Evolutionary conservation across 1,284 basidiomycete genomes (phyloP), one percentile per base, ranked within the genome.

Genomic region (Volvariella volvacea): DNA sequence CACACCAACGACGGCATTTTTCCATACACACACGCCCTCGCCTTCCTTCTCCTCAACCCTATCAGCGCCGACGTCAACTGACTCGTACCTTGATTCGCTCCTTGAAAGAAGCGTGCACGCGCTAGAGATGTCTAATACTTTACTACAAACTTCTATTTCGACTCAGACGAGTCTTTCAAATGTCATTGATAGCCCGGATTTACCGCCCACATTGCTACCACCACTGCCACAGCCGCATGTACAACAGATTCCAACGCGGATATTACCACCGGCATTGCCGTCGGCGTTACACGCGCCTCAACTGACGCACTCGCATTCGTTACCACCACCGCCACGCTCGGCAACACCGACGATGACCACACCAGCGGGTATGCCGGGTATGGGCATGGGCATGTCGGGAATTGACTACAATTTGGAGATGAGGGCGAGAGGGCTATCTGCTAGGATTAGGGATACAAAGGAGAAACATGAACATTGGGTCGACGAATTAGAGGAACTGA

Each of bases 41-140:
- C 34, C 19, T 9, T 20, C 34, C 4, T 37, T 37, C 15, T 37
- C 34, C 34, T 37, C 19, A n/a, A 20, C 34, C 7, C 20, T 21
- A 20, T n/a, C 39, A 9, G 31, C 44, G 4, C 25, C 25, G 12
- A 28, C 42, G 25, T 45, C 42, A 16, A 42, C 49, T 37, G 48
- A 70, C 50, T 63, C 62, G 17, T 80, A 76, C 53, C 71, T 89
- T 17, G 86, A 88, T 61, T 74, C 80, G n/a, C 67, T 90, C 12
- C 71, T 90, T 2, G 83, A 79, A 50, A 76, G 87, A 49, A 88
- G 84, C 50, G 83, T 90, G 14, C 79, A 87, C 61, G 88, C 88
- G 3, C 68, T 90, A 7, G 88, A 90, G 58, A 79, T 88, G 68
- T 89, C 87, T 6, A 90, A 90, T 50, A 72, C 77, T 3, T 67